These are phyloP conservation scores for Luvunga scandens DNA, from an alignment of 345 rosid genomes.

Conservation along the genomic window DNA sequence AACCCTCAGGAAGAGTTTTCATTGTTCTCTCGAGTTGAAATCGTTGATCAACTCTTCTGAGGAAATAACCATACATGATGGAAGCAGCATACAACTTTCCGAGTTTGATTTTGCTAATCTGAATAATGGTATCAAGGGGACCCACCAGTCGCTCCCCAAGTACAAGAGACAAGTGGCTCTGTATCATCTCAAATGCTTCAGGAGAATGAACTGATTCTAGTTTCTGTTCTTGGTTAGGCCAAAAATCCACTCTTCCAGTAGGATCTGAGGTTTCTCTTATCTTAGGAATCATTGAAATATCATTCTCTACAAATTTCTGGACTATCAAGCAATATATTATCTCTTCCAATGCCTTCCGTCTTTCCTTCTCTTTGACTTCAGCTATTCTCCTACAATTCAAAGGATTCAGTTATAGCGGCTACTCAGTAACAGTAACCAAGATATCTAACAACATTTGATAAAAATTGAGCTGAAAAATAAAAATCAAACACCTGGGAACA, in stretches of 20 bases:
- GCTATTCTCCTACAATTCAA: constrained; percentile 68
- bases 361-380: constrained; percentile 80
- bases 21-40: constrained; percentile 84
- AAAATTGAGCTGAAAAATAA: not conserved
- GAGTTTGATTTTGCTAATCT: constrained; percentile 85
- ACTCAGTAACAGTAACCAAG: not conserved
- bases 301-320: constrained; percentile 61
- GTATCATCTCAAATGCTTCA: constrained; percentile 95
- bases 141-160: constrained; percentile 76
- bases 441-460: not conserved
- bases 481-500: not conserved
- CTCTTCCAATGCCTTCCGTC: constrained; percentile 61
- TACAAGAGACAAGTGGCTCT: constrained; percentile 72
- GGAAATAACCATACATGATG: constrained; percentile 86
- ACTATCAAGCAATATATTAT: constrained; percentile 84
- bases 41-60: constrained; percentile 83
- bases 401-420: not conserved
- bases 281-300: constrained; percentile 76
- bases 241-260: constrained; percentile 71
- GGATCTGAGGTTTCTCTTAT: constrained; percentile 69
- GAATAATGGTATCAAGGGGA: constrained; percentile 60
- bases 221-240: constrained; percentile 92
- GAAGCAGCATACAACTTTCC: constrained; percentile 95
- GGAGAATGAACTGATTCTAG: constrained; percentile 83
- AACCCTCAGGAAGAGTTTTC: constrained; percentile 74